Evolutionary conservation across 2,329 filamentous ascomycete genomes (phyloP).

Genomic region (Fusarium graminum): DNA sequence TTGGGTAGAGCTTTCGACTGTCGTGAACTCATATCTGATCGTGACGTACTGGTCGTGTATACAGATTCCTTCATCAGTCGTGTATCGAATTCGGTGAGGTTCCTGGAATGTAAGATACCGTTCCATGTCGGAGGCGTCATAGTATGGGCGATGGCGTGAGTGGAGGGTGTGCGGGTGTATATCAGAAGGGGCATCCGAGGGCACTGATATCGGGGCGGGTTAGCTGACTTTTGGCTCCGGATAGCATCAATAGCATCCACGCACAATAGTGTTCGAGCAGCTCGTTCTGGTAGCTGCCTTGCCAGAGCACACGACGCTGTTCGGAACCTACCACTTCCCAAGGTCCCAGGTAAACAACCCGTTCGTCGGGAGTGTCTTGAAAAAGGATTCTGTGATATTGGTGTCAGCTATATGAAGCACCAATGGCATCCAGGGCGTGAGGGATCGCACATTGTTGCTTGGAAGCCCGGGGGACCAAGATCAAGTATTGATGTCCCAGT

Average conservation of each 20-base stretch:
- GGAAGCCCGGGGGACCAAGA: conserved; percentile 65
- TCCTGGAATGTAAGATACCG: conserved; percentile 63
- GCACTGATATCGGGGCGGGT: conserved; percentile 53
- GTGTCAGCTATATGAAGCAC: conserved; percentile 42
- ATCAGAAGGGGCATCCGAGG: conserved; percentile 60
- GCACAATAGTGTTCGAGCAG: conserved; percentile 65
- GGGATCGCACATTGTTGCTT: conserved; percentile 64
- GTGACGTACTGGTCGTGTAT: conserved; percentile 63
- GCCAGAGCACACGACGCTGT: conserved; percentile 65
- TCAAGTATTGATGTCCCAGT: conserved; percentile 61
- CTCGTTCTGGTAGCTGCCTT: conserved; percentile 66
- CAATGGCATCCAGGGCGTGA: conserved; percentile 10
- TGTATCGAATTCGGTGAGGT: conserved; percentile 63
- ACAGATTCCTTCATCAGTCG: conserved; percentile 60
- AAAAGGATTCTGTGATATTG: conserved; percentile 60
- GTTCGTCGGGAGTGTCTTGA: conserved; percentile 63
- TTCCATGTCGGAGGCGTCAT: conserved; percentile 64
- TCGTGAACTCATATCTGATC: conserved; percentile 65
- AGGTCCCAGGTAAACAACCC: conserved; percentile 65
- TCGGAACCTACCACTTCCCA: conserved; percentile 65
- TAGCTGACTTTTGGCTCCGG: conserved; percentile 18
- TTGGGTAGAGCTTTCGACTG: conserved; percentile 60
- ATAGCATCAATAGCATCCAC: conserved; percentile 36
- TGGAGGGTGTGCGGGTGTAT: conserved; percentile 64
- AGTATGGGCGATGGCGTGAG: conserved; percentile 64